These are phyloP conservation scores for Ascosphaera apis DNA, from an alignment of 2,329 filamentous ascomycete species.

Conservation along the genomic window DNA sequence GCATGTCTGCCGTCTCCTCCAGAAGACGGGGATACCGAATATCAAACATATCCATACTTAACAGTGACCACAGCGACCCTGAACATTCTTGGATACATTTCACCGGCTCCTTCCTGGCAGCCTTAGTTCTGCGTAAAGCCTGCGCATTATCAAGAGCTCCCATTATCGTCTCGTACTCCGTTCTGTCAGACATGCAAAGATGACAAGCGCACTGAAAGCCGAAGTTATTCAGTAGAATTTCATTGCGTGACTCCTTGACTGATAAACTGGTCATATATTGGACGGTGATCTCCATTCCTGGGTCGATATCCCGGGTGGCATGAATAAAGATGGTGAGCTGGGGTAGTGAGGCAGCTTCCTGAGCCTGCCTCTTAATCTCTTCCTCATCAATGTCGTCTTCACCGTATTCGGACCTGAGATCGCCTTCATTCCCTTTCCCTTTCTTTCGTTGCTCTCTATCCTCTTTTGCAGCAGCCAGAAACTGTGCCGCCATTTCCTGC, in stretches of 20 bases:
- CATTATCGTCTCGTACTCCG: slow-evolving; percentile 6
- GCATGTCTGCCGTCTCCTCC: slow-evolving; percentile 9
- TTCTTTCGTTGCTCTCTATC: background rate
- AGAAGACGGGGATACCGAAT: slow-evolving; percentile 5
- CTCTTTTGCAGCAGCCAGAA: background rate
- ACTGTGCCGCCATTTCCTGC: background rate
- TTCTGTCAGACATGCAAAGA: slow-evolving; percentile 5
- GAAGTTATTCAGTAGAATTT: slow-evolving; percentile 4
- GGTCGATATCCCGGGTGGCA: slow-evolving; percentile 6
- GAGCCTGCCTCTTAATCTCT: background rate
- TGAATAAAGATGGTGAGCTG: slow-evolving; percentile 4
- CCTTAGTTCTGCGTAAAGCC: slow-evolving; percentile 1
- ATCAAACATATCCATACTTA: slow-evolving; percentile 3
- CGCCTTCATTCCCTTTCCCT: background rate
- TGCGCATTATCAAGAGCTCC: slow-evolving; percentile 3
- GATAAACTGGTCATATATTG: slow-evolving; percentile 6
- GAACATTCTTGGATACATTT: slow-evolving; percentile 4
- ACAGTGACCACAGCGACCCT: background rate
- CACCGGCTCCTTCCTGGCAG: slow-evolving; percentile 6
- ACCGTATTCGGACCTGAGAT: background rate
- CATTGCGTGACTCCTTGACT: slow-evolving; percentile 3
- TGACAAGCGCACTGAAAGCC: slow-evolving; percentile 10
- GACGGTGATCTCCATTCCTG: slow-evolving; percentile 10
- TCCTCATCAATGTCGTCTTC: background rate
- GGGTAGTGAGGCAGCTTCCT: background rate